These are phyloP conservation scores for Metschnikowia picachoensis DNA, from an alignment of 805 yeast genomes.

Conservation along the genomic window DNA sequence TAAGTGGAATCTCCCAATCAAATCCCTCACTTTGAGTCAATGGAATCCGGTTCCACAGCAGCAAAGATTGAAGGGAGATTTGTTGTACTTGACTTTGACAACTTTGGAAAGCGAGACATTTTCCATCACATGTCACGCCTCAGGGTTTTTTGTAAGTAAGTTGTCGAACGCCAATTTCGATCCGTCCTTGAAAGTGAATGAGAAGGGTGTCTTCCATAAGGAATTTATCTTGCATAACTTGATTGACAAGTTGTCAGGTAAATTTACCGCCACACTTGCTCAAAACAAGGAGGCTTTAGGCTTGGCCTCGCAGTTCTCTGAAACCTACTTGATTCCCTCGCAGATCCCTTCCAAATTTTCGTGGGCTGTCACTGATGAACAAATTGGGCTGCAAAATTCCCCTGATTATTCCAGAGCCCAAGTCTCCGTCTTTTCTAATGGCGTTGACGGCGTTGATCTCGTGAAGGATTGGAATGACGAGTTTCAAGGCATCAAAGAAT, in stretches of 20 bases:
- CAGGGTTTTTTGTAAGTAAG: constrained; percentile 78
- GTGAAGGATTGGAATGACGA: constrained; percentile 89
- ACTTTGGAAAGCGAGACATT: constrained; percentile 79
- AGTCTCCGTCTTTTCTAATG: constrained; percentile 47
- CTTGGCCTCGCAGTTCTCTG: constrained; percentile 41
- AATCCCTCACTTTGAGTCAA: constrained; percentile 54
- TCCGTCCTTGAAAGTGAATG: constrained; percentile 48
- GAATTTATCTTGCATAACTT: constrained; percentile 58
- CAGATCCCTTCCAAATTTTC: constrained; percentile 63
- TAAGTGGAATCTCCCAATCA: constrained; percentile 48
- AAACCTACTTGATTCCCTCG: constrained; percentile 58
- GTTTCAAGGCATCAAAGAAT: constrained; percentile 74
- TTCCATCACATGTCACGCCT: constrained; percentile 71
- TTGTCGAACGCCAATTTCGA: constrained; percentile 68
- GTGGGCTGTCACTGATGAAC: constrained; percentile 56
- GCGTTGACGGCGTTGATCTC: constrained; percentile 55
- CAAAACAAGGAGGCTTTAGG: constrained; percentile 46
- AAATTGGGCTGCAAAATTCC: constrained; percentile 11
- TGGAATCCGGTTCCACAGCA: constrained; percentile 84
- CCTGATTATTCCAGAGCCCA: constrained; percentile 66
- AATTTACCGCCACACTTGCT: constrained; percentile 50
- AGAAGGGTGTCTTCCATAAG: constrained; percentile 29
- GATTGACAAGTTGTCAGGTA: constrained; percentile 61
- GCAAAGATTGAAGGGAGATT: constrained; percentile 66
- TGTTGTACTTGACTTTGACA: constrained; percentile 68